These are phyloP conservation scores for Oryza nivara DNA, from an alignment of 176 grass and related monocot genomes.

Conservation along the genomic window DNA sequence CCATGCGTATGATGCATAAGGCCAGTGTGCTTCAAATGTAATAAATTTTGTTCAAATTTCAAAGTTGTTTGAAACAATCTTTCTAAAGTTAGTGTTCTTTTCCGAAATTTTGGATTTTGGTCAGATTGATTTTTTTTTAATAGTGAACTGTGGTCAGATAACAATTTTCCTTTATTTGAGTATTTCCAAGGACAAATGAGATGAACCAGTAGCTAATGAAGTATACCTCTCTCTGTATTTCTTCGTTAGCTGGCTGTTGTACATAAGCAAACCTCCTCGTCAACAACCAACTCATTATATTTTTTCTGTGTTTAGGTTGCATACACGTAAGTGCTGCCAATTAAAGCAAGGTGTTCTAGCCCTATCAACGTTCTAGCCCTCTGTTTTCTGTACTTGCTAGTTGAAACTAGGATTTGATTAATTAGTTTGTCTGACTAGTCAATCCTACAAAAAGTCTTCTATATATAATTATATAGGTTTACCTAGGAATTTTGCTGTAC, in stretches of 20 bases:
- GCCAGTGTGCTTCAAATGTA: too few species aligned
- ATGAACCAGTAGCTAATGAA: neutral
- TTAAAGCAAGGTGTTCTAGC: slow-evolving; percentile 23
- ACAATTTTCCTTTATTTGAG: neutral
- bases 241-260: neutral
- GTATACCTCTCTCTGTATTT: neutral
- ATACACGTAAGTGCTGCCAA: neutral
- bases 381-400: neutral
- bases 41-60: too few species aligned
- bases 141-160: too few species aligned
- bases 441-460: neutral
- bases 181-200: neutral
- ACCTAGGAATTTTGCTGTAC: neutral
- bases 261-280: neutral
- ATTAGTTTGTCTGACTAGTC: slow-evolving; percentile 1
- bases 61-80: too few species aligned
- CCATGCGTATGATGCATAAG: too few species aligned
- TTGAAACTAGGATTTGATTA: neutral
- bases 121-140: too few species aligned
- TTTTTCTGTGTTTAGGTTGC: neutral
- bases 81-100: too few species aligned
- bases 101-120: too few species aligned
- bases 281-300: neutral
- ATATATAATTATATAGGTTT: neutral
- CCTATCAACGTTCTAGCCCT: slow-evolving; percentile 15